These are phyloP conservation scores for Psophocarpus tetragonolobus DNA, from an alignment of 306 rosid species.

Conservation along the genomic window DNA sequence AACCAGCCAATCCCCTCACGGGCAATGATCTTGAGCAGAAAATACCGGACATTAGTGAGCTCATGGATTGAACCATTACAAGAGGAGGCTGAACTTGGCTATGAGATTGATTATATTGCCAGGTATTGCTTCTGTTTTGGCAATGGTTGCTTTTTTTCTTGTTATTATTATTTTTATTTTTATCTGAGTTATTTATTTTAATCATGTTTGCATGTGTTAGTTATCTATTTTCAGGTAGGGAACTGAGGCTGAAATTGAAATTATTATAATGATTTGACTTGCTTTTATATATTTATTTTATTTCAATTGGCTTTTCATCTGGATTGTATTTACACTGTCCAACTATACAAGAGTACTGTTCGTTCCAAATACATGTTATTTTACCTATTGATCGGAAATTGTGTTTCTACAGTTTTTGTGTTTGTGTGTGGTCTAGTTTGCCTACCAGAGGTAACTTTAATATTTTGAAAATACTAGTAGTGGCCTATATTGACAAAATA, in stretches of 20 bases:
- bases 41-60: conserved; percentile 90
- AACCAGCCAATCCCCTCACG: conserved; percentile 79
- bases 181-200: neutral
- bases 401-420: conserved; percentile 21
- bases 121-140: conserved; percentile 56
- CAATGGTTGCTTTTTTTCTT: neutral
- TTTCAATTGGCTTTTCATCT: neutral
- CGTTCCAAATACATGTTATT: neutral
- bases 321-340: neutral
- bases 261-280: conserved; percentile 14
- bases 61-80: conserved; percentile 99
- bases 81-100: conserved; percentile 97
- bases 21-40: conserved; percentile 95
- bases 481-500: conserved; percentile 13
- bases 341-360: conserved; percentile 1
- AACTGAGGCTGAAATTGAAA: conserved; percentile 6
- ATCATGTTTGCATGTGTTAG: neutral
- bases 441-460: conserved; percentile 3
- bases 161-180: conserved; percentile 4
- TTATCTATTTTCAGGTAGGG: conserved; percentile 7
- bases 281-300: neutral
- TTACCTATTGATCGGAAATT: conserved; percentile 22
- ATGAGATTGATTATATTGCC: conserved; percentile 91
- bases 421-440: neutral
- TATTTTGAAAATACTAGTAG: conserved; percentile 12